Conservation (phyloP, 2,329 filamentous ascomycete species). For the Thermothelomyces thermophilus region DNA sequence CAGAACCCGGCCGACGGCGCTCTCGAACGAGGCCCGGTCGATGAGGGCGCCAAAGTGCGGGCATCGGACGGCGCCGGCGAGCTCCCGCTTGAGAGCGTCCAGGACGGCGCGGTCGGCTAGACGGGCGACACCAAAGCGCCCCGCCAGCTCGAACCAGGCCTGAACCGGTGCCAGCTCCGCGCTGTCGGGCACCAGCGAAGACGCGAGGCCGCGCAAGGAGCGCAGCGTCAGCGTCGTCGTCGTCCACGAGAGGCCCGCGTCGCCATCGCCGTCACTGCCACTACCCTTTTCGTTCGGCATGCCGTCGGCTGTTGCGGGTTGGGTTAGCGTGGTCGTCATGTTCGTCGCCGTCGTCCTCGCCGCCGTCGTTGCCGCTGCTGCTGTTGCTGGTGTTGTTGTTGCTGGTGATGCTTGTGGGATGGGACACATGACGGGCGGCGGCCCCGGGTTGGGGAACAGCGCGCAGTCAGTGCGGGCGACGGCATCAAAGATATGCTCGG, state of each 20-base stretch:
- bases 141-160: slow-evolving; percentile 48
- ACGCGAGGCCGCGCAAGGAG: slow-evolving; percentile 40
- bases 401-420: too few relatives aligned
- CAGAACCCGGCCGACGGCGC: slow-evolving; percentile 37
- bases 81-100: slow-evolving; percentile 33
- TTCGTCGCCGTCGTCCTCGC: not conserved
- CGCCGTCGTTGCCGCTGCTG: too few relatives aligned
- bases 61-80: slow-evolving; percentile 40
- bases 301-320: too few relatives aligned
- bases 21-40: slow-evolving; percentile 41
- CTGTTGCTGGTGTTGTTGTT: too few relatives aligned
- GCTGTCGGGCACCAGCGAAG: slow-evolving; percentile 37
- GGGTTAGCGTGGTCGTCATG: too few relatives aligned
- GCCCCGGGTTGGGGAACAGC: not conserved
- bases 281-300: too few relatives aligned
- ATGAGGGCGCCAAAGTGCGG: slow-evolving; percentile 43
- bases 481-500: slow-evolving; percentile 7
- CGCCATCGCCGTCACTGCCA: not conserved
- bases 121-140: slow-evolving; percentile 33
- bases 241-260: slow-evolving; percentile 31
- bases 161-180: slow-evolving; percentile 46
- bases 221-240: slow-evolving; percentile 36
- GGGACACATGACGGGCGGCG: slow-evolving; percentile 24
- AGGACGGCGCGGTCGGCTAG: slow-evolving; percentile 26
- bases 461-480: not conserved